Evolutionary conservation across 768 basidiomycete species (phyloP), one percentile per base, ranked within the genome.

Genomic region (Rhodotorula kratochvilovae): DNA sequence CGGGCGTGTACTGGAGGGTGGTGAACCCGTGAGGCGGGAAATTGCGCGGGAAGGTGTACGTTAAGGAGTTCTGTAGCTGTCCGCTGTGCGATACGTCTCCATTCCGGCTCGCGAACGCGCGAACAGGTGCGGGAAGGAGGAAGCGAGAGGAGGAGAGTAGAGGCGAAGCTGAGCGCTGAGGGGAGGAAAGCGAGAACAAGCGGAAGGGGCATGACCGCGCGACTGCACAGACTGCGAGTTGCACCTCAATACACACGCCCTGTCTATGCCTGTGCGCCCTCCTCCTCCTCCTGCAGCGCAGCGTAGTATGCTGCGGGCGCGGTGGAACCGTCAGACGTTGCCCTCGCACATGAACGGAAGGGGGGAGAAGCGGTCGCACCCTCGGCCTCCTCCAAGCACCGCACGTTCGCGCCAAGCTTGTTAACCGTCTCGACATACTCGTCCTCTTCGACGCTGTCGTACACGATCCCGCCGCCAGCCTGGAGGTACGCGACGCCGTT

Each of bases 361-460:
- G 21, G 23, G 33, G 53, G 21, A 56, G 36, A 51, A 36, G 25
- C 17, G 19, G 17, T 63, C 75, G n/a, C 78, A 94, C 95, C 82
- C 83, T 99, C 96, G 36, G 94, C 94, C 51, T 84, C 84, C 75
- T 91, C 89, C 63, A 99, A 82, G 21, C 95, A 91, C 70, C 87
- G 84, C 42, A 91, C 84, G 81, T 97, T 98, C 16, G 89, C 89
- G 68, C 86, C 85, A 27, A 98, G 84, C 81, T 99, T 99, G 84
- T 98, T 95, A 77, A 99, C 83, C 29, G 94, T 98, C 81, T 99
- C 96, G 6, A 88, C 79, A 77, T 93, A 97, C 79, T 99, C 96
- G n/a, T 96, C 94, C 79, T 95, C 90, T 79, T 99, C 96, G 27
- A 92, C 89, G 76, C 91, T 93, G 80, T 99, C 96, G 75, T 88